Base-by-base conservation (phyloP, 2,329 filamentous ascomycete species). In the Thermothelomyces thermophilus region DNA sequence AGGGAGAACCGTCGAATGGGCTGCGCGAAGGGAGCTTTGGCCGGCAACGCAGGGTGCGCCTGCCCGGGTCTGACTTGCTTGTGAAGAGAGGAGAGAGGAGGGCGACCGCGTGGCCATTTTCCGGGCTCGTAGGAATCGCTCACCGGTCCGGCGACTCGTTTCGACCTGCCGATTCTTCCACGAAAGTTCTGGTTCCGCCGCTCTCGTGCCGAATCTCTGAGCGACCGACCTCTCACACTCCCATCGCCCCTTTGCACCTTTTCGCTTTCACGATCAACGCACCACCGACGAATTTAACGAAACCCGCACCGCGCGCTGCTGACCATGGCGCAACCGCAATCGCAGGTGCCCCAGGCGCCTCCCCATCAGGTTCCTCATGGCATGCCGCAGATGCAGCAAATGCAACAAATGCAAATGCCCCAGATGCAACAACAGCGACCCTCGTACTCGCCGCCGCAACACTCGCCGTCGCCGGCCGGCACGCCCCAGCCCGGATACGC, bases 371-470 rank as follows among this genome's bases (percentile, higher is more conserved):
- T 24, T 39, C 45, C 48, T 16, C 49, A 41, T 11, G 6, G 16
- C 13, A 34, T 52, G 28, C 50, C 49, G 31, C 50, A 49, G 19
- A 49, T 52, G 48, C 39, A 48, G 13, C 55, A 49, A 16, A 49
- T 52, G 48, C 35, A 45, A 14, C 55, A 52, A 33, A 52, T 52
- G 50, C 42, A 41, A 17, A 41, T 41, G 46, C 48, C 42, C 5
- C 66, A 68, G 66, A 64, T 66, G 58, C 70, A 75, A 45, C 73
- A 75, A 45, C 73, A 75, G 49, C 74, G 75, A 16, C 51, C 50
- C 57, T 70, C 74, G 47, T 87, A 80, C 66, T 84, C 82, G 54
- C 81, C 81, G 58, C 75, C 78, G 26, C 82, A 79, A 50, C 75
- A 75, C 42, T 75, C 77, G 31, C 76, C 82, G 20, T 83, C 84